A percentile compares a stretch with the other conserved stretches of the same genome.
Evolutionary conservation across 1,139 yeast genomes (phyloP).

Genomic region (Lodderomyces metapsilosis): DNA sequence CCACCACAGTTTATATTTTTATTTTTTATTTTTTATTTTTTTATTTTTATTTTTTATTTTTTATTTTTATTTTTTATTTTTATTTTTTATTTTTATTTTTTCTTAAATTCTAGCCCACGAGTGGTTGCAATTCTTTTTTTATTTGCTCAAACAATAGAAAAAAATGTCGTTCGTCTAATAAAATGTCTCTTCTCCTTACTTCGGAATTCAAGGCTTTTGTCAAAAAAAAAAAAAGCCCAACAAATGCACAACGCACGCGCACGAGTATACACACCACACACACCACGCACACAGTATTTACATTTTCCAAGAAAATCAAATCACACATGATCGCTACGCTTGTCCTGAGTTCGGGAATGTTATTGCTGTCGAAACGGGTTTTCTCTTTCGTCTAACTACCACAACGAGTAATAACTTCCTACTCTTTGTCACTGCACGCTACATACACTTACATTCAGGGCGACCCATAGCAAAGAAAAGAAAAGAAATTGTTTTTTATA

Average conservation of each 20-base stretch:
- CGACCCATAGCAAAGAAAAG: neutral
- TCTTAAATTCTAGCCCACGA: neutral
- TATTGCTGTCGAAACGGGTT: no score
- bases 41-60: neutral
- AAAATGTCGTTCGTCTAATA: neutral
- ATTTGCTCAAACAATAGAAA: neutral
- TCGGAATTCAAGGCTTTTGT: slow-evolving; percentile 1
- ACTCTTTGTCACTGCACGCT: neutral
- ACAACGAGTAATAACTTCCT: neutral
- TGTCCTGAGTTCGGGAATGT: no score
- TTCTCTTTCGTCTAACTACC: no score
- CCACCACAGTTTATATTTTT: neutral
- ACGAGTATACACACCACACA: neutral
- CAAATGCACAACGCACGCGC: neutral
- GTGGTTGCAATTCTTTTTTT: slow-evolving; percentile 2
- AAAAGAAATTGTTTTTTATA: no score
- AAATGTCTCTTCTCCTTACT: neutral
- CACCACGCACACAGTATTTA: neutral
- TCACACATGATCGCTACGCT: neutral
- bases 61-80: neutral
- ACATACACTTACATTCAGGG: neutral
- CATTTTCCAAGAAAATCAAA: neutral
- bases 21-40: neutral
- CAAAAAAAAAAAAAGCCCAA: neutral
- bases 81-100: neutral